Conservation (phyloP, 2,329 filamentous ascomycete species). For the Verticillium nonalfalfae region DNA sequence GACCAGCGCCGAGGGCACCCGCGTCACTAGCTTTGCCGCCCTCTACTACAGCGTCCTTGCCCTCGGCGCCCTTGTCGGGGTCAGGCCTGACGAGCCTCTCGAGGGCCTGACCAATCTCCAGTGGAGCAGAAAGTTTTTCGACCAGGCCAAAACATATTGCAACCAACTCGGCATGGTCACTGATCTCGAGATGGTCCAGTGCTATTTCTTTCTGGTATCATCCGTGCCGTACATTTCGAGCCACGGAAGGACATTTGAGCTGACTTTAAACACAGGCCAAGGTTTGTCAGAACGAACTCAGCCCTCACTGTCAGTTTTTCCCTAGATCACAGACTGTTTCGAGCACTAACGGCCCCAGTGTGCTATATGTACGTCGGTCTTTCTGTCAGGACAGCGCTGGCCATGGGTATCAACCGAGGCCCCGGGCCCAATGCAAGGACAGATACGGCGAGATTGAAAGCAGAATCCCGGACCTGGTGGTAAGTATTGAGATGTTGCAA, state of each 20-base stretch:
- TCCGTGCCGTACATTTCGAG: constrained; percentile 14
- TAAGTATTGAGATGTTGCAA: constrained; percentile 14
- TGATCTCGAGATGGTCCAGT: constrained; percentile 40
- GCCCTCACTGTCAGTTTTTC: constrained; percentile 32
- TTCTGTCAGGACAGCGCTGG: constrained; percentile 37
- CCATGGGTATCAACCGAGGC: constrained; percentile 40
- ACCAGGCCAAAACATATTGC: constrained; percentile 29
- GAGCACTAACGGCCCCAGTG: constrained; percentile 11
- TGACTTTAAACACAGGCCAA: constrained; percentile 22
- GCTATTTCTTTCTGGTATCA: constrained; percentile 31
- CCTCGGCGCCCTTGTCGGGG: constrained; percentile 35
- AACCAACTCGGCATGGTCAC: constrained; percentile 33
- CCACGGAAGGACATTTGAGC: background rate
- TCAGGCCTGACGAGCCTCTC: constrained; percentile 33
- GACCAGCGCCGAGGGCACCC: constrained; percentile 17
- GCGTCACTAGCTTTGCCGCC: constrained; percentile 34
- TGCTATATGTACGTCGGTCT: constrained; percentile 42
- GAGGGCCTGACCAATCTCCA: constrained; percentile 35
- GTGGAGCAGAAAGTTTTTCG: constrained; percentile 39
- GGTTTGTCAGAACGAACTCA: constrained; percentile 41
- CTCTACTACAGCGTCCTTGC: constrained; percentile 40
- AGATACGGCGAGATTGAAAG: constrained; percentile 21
- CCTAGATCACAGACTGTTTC: no score
- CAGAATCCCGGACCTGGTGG: constrained; percentile 40
- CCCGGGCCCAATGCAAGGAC: constrained; percentile 21